These are phyloP conservation scores for Panicum virgatum DNA, from an alignment of 202 grass and related monocot species.

Conservation along the genomic window DNA sequence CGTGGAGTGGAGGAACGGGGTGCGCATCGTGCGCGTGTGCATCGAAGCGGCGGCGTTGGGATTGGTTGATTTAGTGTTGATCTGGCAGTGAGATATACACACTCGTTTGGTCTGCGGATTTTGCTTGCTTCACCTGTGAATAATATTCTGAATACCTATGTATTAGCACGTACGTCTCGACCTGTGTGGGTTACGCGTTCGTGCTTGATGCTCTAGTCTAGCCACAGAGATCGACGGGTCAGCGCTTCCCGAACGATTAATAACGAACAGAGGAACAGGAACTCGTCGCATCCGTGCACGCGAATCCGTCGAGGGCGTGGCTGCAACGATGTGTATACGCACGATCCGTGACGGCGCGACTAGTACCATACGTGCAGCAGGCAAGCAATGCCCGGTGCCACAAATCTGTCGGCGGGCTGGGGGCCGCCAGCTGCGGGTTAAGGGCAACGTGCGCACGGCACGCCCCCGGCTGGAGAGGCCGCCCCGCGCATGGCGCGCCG, in stretches of 20 bases:
- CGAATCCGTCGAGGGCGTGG: background rate
- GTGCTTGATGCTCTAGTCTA: background rate
- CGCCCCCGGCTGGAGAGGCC: background rate
- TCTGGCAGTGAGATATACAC: background rate
- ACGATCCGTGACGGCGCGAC: background rate
- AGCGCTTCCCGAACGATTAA: background rate
- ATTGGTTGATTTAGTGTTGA: background rate
- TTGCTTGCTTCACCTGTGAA: slow-evolving; percentile 1
- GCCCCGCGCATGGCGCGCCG: background rate
- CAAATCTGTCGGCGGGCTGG: background rate
- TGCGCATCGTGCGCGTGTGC: background rate
- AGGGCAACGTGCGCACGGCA: background rate
- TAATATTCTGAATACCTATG: background rate
- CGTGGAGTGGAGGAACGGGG: background rate
- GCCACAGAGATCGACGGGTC: background rate
- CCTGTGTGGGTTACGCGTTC: background rate
- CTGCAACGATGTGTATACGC: background rate
- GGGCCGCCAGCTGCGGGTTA: too few relatives aligned
- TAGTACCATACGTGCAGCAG: background rate
- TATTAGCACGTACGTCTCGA: background rate
- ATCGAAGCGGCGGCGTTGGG: background rate
- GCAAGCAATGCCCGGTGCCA: background rate
- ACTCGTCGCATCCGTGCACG: background rate
- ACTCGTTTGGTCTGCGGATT: background rate
- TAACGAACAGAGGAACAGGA: background rate